These are phyloP conservation scores for Berkeleyomyces rouxiae DNA, from an alignment of 2,329 filamentous ascomycete genomes.

Conservation along the genomic window DNA sequence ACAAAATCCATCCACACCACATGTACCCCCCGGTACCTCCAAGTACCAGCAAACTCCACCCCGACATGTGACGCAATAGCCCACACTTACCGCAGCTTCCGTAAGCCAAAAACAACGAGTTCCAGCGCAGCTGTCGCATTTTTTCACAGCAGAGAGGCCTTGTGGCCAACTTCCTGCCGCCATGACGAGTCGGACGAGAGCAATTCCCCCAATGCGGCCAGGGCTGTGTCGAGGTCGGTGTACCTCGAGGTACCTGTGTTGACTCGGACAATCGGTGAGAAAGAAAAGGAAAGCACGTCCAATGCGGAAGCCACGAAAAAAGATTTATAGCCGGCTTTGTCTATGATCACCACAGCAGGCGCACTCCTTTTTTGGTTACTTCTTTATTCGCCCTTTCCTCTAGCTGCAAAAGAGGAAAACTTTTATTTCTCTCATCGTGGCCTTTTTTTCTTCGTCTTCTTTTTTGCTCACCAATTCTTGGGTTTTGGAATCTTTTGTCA, in stretches of 20 bases:
- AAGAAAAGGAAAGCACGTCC: not conserved
- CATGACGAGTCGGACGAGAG: too few relatives aligned
- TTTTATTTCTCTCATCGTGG: not conserved
- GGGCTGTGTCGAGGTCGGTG: not conserved
- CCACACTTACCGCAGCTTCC: not conserved
- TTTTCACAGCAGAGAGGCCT: too few relatives aligned
- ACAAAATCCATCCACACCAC: not conserved
- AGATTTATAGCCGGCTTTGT: not conserved
- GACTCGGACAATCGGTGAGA: not conserved
- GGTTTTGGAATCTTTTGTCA: too few relatives aligned
- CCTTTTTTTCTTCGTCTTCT: not conserved
- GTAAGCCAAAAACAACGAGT: not conserved
- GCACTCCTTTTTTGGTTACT: not conserved
- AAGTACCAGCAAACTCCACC: not conserved
- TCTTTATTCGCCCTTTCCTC: not conserved
- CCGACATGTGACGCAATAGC: not conserved
- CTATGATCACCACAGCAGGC: not conserved
- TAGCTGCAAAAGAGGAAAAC: not conserved
- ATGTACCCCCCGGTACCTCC: not conserved
- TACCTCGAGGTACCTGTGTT: not conserved
- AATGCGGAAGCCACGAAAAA: not conserved
- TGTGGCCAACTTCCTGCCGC: too few relatives aligned
- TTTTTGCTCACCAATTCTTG: not conserved
- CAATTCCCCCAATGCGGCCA: not conserved
- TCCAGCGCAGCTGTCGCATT: too few relatives aligned